Percentiles rank a stretch among this genome's conserved stretches.
Conservation (phyloP, 495 filamentous ascomycete species). For the Penicillium macrosclerotiorum region DNA sequence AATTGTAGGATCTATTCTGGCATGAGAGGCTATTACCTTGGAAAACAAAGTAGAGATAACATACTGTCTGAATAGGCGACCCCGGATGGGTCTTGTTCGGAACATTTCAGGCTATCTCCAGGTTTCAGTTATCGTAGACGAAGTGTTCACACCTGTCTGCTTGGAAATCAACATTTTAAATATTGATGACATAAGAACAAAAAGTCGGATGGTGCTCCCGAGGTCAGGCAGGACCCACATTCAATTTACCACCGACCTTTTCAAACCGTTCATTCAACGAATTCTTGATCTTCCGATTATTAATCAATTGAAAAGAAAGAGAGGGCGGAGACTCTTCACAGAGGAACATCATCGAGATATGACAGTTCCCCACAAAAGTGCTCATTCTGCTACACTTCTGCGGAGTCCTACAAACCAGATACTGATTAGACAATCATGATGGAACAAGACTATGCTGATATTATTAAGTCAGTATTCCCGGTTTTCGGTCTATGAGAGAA, state of each 20-base stretch:
- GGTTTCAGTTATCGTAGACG: not conserved
- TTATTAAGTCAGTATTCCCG: not conserved
- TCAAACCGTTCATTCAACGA: not conserved
- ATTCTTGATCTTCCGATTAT: too few relatives aligned
- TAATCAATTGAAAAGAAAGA: too few relatives aligned
- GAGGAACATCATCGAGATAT: too few relatives aligned
- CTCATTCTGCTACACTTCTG: too few relatives aligned
- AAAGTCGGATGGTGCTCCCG: not conserved
- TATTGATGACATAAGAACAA: not conserved
- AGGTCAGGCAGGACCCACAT: not conserved
- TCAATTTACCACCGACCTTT: too few relatives aligned
- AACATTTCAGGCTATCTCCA: not conserved
- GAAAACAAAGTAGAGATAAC: not conserved
- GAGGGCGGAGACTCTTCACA: too few relatives aligned
- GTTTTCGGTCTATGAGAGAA: too few relatives aligned
- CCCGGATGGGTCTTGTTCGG: not conserved
- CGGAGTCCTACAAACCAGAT: too few relatives aligned
- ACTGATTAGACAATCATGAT: too few relatives aligned
- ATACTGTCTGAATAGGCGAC: constrained; percentile 1
- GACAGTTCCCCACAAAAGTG: too few relatives aligned
- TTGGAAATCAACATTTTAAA: not conserved
- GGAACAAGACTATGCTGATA: not conserved
- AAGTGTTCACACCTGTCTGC: not conserved
- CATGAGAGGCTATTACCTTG: not conserved
- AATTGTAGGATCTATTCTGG: not conserved